Evolutionary conservation across 192 early-diverging fungal species (phyloP), one percentile per base, ranked within the genome.

Genomic region (Umbelopsis sp.): DNA sequence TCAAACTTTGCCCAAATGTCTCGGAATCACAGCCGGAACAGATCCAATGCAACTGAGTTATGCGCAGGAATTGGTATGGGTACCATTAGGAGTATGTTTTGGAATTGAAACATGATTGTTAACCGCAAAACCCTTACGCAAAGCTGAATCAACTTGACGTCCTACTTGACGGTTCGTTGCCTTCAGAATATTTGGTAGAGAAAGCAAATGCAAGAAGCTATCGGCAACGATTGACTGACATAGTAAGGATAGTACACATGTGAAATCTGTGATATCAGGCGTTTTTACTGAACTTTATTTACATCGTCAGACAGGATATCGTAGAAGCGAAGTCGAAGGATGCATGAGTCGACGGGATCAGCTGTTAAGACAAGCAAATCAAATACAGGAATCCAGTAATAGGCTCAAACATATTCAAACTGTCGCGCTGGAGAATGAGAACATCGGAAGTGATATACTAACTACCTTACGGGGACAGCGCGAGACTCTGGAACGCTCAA

Each of bases 31-130:
- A 49, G 47, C 47, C 10, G n/a, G 47, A 17, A 49, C 17, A 4
- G 56, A 62, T 34, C 56, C 10, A 32, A 62, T 4, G 25, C 24
- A 17, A n/a, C 34, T 34, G 26, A 32, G 56, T 20, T 26, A 62
- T 62, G 56, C 31, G 17, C 56, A 62, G 56, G 56, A 62, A 14
- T 62, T 62, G 56, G 56, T 34, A 31, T 29, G 56, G n/a, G 26
- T 16, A 34, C 14, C 56, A 34, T 20, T 62, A 62, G 11, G 2
- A 22, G 16, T 17, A 34, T 62, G 56, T 62, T 29, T 62, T 62
- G 26, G 16, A 62, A 62, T 34, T 62, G 56, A 62, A 62, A 62
- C 56, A 16, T n/a, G 12, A 22, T 29, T 2, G 4, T 32, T 29
- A n/a, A 34, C 9, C 7, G 56, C 16, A n/a, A 62, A 20, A 34